A percentile compares a stretch with the other conserved stretches of the same genome.
phyloP scores from a whole-genome alignment of 164 flowering plant genomes.

The Stephania japonica region DNA sequence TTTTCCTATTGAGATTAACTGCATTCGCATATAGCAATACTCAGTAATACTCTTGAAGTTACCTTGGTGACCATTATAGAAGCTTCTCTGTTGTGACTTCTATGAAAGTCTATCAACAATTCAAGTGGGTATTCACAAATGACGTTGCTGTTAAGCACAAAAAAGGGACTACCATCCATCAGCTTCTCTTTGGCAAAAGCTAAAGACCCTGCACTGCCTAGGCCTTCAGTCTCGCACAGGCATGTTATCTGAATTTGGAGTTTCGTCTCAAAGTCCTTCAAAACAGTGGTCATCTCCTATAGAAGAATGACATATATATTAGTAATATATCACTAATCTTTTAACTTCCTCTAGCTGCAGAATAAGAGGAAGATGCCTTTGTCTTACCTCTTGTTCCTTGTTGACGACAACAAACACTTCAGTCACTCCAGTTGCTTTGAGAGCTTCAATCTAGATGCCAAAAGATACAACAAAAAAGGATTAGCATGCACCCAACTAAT shows the following conservation, averaged over 20 bases:
- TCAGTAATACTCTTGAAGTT: conserved; percentile 12
- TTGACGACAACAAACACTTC: conserved; percentile 97
- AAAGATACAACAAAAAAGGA: neutral
- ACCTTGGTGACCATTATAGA: conserved; percentile 99
- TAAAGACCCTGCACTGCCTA: conserved; percentile 97
- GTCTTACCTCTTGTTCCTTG: conserved; percentile 89
- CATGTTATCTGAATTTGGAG: conserved; percentile 88
- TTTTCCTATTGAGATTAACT: no score
- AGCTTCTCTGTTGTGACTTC: conserved; percentile 89
- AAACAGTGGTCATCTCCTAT: conserved; percentile 94
- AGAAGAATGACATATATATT: no score
- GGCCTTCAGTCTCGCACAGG: conserved; percentile 93
- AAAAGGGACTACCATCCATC: conserved; percentile 84
- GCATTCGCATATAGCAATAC: neutral
- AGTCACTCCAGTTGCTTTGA: conserved; percentile 81
- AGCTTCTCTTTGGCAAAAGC: conserved; percentile 93
- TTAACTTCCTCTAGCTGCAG: neutral
- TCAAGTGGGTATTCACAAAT: conserved; percentile 93
- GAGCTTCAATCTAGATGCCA: conserved; percentile 75
- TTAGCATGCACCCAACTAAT: neutral
- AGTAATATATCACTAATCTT: conserved; percentile 7
- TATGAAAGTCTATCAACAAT: conserved; percentile 88
- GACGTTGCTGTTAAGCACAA: conserved; percentile 97
- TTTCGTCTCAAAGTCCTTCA: conserved; percentile 82
- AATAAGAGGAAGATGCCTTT: neutral